Evolutionary conservation across 495 filamentous ascomycete genomes (phyloP).

Genomic region (Daldinia childiae): DNA sequence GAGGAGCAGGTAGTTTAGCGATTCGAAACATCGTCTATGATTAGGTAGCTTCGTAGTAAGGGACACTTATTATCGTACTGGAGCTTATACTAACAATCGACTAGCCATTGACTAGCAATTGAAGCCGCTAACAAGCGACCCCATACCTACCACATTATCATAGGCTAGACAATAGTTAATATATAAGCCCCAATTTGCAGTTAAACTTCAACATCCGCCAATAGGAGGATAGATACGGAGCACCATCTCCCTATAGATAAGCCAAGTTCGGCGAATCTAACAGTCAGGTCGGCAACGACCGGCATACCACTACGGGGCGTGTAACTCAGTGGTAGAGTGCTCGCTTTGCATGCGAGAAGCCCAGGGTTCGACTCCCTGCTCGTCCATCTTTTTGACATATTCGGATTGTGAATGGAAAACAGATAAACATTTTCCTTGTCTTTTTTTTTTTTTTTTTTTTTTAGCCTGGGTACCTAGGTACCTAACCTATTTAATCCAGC

Average conservation of each 20-base stretch:
- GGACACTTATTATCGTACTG: neutral
- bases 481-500: too few species aligned
- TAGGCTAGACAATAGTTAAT: neutral
- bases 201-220: neutral
- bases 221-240: neutral
- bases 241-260: neutral
- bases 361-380: constrained; percentile 42
- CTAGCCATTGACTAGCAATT: neutral
- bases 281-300: constrained; percentile 8
- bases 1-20: neutral
- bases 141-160: neutral
- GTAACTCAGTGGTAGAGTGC: constrained; percentile 42
- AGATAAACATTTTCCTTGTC: neutral
- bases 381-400: constrained; percentile 13
- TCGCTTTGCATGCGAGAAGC: constrained; percentile 43
- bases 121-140: neutral
- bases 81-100: neutral
- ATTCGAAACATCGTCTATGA: neutral
- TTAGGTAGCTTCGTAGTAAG: neutral
- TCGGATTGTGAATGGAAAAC: neutral
- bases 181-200: neutral
- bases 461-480: too few species aligned
- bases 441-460: too few species aligned
- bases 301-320: constrained; percentile 15
- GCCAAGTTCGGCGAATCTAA: neutral